Conservation (phyloP, 106 monocot species). For the Phalaenopsis aphrodite region DNA sequence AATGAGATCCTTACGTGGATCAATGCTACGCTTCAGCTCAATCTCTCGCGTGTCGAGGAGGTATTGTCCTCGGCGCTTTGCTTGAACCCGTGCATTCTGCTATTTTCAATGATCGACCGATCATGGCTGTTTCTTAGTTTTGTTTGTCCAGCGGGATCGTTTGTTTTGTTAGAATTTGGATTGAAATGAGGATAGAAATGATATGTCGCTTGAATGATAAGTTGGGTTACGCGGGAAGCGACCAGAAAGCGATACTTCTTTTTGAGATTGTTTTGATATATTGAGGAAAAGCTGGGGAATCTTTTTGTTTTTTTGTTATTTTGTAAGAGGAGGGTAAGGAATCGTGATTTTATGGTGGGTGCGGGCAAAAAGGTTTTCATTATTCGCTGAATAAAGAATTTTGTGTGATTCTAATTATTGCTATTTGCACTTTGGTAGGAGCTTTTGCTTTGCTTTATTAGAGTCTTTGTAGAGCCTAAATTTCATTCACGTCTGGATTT, state of each 20-base stretch:
- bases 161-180: background rate
- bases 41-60: conserved; percentile 24
- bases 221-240: background rate
- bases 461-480: background rate
- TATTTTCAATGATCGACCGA: background rate
- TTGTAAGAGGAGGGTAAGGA: background rate
- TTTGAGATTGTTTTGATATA: background rate
- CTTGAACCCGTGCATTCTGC: background rate
- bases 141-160: background rate
- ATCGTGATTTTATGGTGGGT: background rate
- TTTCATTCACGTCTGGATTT: background rate
- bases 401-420: background rate
- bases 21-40: conserved; percentile 30
- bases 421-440: background rate
- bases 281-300: background rate
- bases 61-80: background rate
- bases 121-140: background rate
- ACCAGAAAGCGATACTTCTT: background rate
- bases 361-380: background rate
- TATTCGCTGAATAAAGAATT: background rate
- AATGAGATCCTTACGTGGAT: conserved; percentile 27
- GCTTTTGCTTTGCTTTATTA: background rate
- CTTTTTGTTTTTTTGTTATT: background rate
- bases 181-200: background rate
- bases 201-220: background rate